Conservation (phyloP, 2,329 filamentous ascomycete genomes). For the Trichophyton schoenleinii region DNA sequence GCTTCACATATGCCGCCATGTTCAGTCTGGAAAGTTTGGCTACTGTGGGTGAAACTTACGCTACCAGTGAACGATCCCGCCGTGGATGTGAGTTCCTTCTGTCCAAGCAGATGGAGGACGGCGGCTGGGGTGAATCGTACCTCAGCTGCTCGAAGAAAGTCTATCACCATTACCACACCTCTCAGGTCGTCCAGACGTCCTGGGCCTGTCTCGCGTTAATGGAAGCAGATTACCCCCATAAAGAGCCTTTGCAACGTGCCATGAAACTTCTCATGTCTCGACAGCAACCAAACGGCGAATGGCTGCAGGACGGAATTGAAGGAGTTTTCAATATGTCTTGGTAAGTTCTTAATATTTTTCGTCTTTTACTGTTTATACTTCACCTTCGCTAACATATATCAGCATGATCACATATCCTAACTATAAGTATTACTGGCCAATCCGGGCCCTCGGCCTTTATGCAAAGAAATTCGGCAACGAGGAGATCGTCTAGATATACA, state of each 20-base stretch:
- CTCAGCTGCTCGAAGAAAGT: slow-evolving; percentile 63
- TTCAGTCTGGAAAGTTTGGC: slow-evolving; percentile 83
- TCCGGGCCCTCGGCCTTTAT: slow-evolving; percentile 90
- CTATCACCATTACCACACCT: slow-evolving; percentile 65
- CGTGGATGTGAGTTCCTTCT: slow-evolving; percentile 77
- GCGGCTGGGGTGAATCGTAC: slow-evolving; percentile 96
- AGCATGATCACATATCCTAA: slow-evolving; percentile 98
- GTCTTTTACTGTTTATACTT: slow-evolving; percentile 5
- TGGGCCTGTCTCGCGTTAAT: slow-evolving; percentile 78
- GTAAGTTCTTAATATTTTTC: slow-evolving; percentile 35
- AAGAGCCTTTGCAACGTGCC: slow-evolving; percentile 58
- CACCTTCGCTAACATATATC: slow-evolving; percentile 16
- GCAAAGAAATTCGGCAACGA: slow-evolving; percentile 57
- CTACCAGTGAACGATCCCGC: slow-evolving; percentile 56
- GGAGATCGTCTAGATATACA: slow-evolving; percentile 27
- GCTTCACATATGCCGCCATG: slow-evolving; percentile 94
- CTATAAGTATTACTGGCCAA: slow-evolving; percentile 93
- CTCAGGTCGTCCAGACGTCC: slow-evolving; percentile 86
- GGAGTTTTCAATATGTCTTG: slow-evolving; percentile 98
- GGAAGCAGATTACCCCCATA: slow-evolving; percentile 68
- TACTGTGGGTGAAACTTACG: slow-evolving; percentile 68
- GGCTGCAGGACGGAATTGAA: slow-evolving; percentile 90
- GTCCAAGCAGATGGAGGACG: slow-evolving; percentile 71
- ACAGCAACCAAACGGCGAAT: slow-evolving; percentile 82
- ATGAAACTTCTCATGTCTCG: slow-evolving; percentile 71